A percentile compares a stretch with the other conserved stretches of the same genome.
Conservation (phyloP, 169 alveolate genomes). For the Perkinsus marinus region DNA sequence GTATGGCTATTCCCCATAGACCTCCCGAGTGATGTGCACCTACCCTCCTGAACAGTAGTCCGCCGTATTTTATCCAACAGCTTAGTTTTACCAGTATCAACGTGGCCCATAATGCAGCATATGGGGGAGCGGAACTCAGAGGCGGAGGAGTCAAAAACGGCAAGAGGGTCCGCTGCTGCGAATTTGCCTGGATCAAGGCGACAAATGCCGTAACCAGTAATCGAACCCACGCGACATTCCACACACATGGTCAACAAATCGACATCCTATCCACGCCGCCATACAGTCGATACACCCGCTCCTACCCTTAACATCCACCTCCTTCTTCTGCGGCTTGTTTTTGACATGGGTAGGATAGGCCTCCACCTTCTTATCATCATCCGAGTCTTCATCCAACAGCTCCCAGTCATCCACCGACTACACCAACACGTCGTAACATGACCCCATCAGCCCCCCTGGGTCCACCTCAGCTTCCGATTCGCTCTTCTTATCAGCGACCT, state of each 20-base stretch:
- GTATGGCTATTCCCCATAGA: not conserved
- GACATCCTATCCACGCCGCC: too few species aligned
- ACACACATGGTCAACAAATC: not conserved
- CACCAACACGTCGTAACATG: too few species aligned
- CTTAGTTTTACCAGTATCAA: constrained; percentile 99
- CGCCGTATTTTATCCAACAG: constrained; percentile 92
- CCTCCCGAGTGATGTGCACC: too few species aligned
- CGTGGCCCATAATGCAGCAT: constrained; percentile 96
- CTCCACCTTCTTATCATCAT: constrained; percentile 18
- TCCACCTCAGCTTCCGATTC: constrained; percentile 11
- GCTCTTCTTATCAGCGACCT: constrained; percentile 12
- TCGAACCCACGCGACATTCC: not conserved
- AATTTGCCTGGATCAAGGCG: not conserved
- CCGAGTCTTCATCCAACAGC: not conserved
- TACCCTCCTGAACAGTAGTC: constrained; percentile 88
- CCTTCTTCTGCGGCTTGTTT: constrained; percentile 30
- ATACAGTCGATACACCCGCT: not conserved
- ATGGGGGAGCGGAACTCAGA: constrained; percentile 84
- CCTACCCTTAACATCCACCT: constrained; percentile 2
- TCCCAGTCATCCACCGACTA: not conserved
- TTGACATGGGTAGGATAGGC: constrained; percentile 11
- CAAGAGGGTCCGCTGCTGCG: constrained; percentile 16
- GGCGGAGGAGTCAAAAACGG: constrained; percentile 11
- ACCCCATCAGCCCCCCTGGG: constrained; percentile 10
- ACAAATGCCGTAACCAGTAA: not conserved